Evolutionary conservation across 768 basidiomycete species (phyloP).

Genomic region (Kwoniella europaea): DNA sequence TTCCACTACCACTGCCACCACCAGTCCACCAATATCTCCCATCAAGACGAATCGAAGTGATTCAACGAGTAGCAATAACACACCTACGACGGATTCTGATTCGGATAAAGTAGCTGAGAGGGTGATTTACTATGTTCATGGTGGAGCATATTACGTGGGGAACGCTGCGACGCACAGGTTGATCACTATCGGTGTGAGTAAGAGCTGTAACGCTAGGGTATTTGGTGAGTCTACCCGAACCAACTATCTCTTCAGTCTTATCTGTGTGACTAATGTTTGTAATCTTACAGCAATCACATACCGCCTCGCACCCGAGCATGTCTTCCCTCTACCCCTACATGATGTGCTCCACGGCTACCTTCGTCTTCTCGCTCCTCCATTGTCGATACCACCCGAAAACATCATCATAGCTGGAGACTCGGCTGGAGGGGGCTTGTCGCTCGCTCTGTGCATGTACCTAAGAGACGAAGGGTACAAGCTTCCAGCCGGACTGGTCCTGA

Average conservation of each 20-base stretch:
- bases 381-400: conserved; percentile 88
- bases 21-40: not conserved
- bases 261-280: not conserved
- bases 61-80: conserved; percentile 6
- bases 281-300: conserved; percentile 77
- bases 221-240: conserved; percentile 65
- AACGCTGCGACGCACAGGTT: conserved; percentile 87
- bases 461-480: conserved; percentile 85
- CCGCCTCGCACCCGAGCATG: conserved; percentile 91
- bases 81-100: conserved; percentile 12
- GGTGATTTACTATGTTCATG: conserved; percentile 91
- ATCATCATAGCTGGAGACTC: conserved; percentile 79
- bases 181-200: conserved; percentile 87
- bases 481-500: conserved; percentile 81
- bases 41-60: conserved; percentile 3
- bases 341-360: conserved; percentile 88
- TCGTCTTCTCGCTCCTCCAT: conserved; percentile 75
- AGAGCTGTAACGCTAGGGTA: conserved; percentile 83
- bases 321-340: conserved; percentile 85
- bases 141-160: conserved; percentile 91
- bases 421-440: conserved; percentile 84
- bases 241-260: not conserved
- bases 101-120: conserved; percentile 62
- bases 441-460: conserved; percentile 89
- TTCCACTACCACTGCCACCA: not conserved